Evolutionary conservation across 2,329 filamentous ascomycete species (phyloP), one percentile per base, ranked within the genome.

Genomic region (Fusarium buxicola): DNA sequence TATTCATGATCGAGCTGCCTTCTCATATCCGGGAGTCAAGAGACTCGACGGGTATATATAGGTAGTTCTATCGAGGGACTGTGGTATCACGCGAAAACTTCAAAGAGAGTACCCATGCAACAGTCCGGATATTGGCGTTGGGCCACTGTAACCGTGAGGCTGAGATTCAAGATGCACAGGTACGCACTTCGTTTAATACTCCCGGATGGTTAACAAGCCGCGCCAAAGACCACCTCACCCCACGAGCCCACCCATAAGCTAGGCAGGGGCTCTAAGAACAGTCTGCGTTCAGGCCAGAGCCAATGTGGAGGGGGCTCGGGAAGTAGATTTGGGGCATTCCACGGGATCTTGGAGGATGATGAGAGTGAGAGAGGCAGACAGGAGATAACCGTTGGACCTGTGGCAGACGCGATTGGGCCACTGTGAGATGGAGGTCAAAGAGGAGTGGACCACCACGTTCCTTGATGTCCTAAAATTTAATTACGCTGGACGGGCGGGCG

Each of bases 381-480:
- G 57, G 53, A 55, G 36, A 56, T 47, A 47, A 55, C 43, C 54
- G 65, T 66, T 63, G 52, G 51, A 60, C 59, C 47, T 58, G 60
- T 50, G 55, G 56, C 57, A 51, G 55, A 58, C 51, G 65, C 62
- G 55, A 68, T 58, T 60, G 47, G 69, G 55, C 54, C 56, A 53
- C 58, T 54, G 58, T 39, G 49, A n/a, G n/a, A n/a, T n/a, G 51
- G 63, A 63, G 55, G 63, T 47, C 61, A 63, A 52, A 52, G 63
- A 64, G 50, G 61, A 70, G 69, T 66, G 67, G 63, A 63, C 48
- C 57, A 55, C 40, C 43, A 54, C 39, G 49, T 66, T 61, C 63
- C 66, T 68, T 61, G 58, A 56, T 56, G 58, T 60, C 69, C 65
- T 71, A 59, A 60, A 60, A 66, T 71, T 69, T 70, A 71, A 70